phyloP scores from a whole-genome alignment of 768 basidiomycete species.

The Amanita subjunquillea region DNA sequence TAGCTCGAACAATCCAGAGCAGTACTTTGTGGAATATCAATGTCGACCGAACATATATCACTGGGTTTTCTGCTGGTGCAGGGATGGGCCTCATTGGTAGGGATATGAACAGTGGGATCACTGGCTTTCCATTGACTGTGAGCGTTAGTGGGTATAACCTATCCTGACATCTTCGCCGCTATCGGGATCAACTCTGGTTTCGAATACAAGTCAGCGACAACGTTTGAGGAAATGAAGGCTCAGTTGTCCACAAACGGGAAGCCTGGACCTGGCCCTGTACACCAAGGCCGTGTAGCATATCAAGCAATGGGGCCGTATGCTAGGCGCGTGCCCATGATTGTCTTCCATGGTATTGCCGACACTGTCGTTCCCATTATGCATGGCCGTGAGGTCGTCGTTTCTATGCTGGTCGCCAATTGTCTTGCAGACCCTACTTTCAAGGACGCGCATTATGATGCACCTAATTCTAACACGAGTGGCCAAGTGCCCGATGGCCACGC shows the following conservation, averaged over 20 bases:
- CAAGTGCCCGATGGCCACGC: background rate
- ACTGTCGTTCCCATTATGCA: background rate
- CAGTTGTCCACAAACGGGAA: background rate
- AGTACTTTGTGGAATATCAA: background rate
- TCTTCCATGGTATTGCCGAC: background rate
- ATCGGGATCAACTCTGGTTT: background rate
- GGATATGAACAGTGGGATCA: background rate
- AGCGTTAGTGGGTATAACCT: background rate
- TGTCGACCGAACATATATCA: background rate
- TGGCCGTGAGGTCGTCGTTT: background rate
- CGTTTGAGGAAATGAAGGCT: background rate
- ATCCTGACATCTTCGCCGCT: background rate
- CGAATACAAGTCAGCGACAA: background rate
- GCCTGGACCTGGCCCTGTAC: background rate
- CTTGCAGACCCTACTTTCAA: background rate
- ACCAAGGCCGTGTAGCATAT: background rate
- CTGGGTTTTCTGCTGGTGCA: background rate
- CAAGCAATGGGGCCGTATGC: background rate
- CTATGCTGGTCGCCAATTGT: background rate
- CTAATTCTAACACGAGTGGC: background rate
- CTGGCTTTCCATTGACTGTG: background rate
- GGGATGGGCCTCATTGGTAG: background rate
- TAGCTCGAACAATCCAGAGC: background rate
- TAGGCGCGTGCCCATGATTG: background rate
- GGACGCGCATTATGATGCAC: background rate